phyloP scores from a whole-genome alignment of 1,284 basidiomycete genomes.

The Xerocomus nothofagi region DNA sequence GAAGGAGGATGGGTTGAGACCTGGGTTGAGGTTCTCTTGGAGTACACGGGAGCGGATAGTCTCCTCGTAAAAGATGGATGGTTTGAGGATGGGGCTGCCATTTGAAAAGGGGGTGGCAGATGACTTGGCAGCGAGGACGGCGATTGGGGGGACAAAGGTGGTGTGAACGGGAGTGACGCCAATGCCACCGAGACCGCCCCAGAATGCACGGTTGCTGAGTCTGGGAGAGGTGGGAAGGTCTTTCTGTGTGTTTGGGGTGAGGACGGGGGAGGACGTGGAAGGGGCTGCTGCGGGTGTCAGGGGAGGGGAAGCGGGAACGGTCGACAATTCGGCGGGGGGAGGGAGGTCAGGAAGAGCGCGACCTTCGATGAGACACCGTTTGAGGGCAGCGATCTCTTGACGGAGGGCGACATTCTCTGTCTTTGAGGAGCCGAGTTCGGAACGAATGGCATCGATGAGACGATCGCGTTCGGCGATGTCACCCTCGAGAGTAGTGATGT shows the following conservation, averaged over 20 bases:
- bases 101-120: slow-evolving; percentile 12
- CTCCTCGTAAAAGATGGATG: slow-evolving; percentile 34
- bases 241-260: slow-evolving; percentile 80
- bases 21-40: slow-evolving; percentile 83
- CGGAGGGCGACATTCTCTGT: slow-evolving; percentile 85
- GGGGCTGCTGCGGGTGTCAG: slow-evolving; percentile 25
- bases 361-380: slow-evolving; percentile 73
- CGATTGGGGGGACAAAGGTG: slow-evolving; percentile 67
- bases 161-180: slow-evolving; percentile 86
- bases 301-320: slow-evolving; percentile 39
- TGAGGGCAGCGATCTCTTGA: slow-evolving; percentile 81
- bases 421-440: slow-evolving; percentile 78
- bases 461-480: slow-evolving; percentile 92
- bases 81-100: slow-evolving; percentile 30
- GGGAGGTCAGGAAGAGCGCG: slow-evolving; percentile 43
- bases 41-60: slow-evolving; percentile 33
- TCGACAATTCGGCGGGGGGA: slow-evolving; percentile 46
- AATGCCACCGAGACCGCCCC: slow-evolving; percentile 69
- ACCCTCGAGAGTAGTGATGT: slow-evolving; percentile 90
- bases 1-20: slow-evolving; percentile 27
- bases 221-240: slow-evolving; percentile 71
- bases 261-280: slow-evolving; percentile 36
- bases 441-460: slow-evolving; percentile 85
- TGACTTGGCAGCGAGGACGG: slow-evolving; percentile 31
- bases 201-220: slow-evolving; percentile 56